Conservation (phyloP, 768 basidiomycete species). For the Hericium erinaceus region DNA sequence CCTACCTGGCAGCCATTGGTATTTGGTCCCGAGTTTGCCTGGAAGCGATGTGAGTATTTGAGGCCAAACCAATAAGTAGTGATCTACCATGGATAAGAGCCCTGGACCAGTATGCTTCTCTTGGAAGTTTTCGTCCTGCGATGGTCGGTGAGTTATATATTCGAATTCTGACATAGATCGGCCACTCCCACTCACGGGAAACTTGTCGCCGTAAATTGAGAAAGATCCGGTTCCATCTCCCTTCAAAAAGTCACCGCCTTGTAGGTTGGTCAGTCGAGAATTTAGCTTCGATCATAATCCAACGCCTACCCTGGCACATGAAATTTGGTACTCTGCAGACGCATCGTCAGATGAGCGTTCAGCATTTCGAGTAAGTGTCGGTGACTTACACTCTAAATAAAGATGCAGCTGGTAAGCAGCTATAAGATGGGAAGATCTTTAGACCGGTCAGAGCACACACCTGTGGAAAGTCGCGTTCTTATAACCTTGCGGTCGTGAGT, state of each 20-base stretch:
- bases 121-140: slow-evolving; percentile 88
- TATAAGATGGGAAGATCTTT: slow-evolving; percentile 15
- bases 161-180: not conserved
- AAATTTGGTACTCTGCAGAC: slow-evolving; percentile 70
- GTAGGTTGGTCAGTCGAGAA: not conserved
- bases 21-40: slow-evolving; percentile 94
- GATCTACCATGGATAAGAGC: slow-evolving; percentile 80
- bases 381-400: slow-evolving; percentile 54
- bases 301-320: slow-evolving; percentile 80
- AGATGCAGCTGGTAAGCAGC: slow-evolving; percentile 14
- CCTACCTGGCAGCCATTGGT: slow-evolving; percentile 86
- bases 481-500: slow-evolving; percentile 83
- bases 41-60: slow-evolving; percentile 1
- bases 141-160: not conserved
- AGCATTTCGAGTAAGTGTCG: not conserved
- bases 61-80: not conserved
- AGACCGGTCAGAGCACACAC: slow-evolving; percentile 30
- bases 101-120: slow-evolving; percentile 85
- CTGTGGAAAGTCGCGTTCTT: slow-evolving; percentile 89
- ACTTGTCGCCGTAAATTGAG: slow-evolving; percentile 95
- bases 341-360: too few relatives aligned
- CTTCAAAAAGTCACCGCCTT: slow-evolving; percentile 91
- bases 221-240: slow-evolving; percentile 93
- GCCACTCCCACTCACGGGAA: slow-evolving; percentile 53
- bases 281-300: not conserved